phyloP scores from a whole-genome alignment of 768 basidiomycete species.

The Termitomyces heimii region DNA sequence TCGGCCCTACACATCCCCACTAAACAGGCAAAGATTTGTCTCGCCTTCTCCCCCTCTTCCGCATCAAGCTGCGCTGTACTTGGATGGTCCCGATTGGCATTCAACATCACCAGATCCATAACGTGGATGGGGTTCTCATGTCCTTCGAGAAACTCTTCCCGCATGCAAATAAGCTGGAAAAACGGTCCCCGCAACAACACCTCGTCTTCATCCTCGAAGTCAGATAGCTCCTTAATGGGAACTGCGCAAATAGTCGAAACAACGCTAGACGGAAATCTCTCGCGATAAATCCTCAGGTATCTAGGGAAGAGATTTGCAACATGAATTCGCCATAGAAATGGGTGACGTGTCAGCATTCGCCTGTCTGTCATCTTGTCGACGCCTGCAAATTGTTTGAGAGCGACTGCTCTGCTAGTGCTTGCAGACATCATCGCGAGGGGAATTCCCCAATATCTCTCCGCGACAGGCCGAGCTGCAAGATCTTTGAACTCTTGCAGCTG shows the following conservation, averaged over 20 bases:
- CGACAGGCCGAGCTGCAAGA: constrained; percentile 4
- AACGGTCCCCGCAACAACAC: constrained; percentile 12
- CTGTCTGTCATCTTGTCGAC: neutral
- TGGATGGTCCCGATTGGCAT: constrained; percentile 12
- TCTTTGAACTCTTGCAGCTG: constrained; percentile 12
- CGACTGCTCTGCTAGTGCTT: constrained; percentile 7
- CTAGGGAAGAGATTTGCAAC: constrained; percentile 4
- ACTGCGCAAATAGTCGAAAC: constrained; percentile 13
- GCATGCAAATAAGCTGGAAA: constrained; percentile 11
- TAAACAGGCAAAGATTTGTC: constrained; percentile 11
- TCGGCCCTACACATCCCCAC: constrained; percentile 11
- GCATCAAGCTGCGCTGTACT: constrained; percentile 9
- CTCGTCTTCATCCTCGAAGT: constrained; percentile 8
- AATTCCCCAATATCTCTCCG: constrained; percentile 11
- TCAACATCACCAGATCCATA: constrained; percentile 14
- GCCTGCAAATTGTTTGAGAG: constrained; percentile 9
- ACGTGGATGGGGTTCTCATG: constrained; percentile 7
- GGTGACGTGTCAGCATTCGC: neutral
- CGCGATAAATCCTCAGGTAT: constrained; percentile 7
- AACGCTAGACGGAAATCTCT: constrained; percentile 10
- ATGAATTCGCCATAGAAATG: constrained; percentile 13
- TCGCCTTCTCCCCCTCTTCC: constrained; percentile 8
- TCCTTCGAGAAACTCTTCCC: constrained; percentile 9
- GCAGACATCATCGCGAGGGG: constrained; percentile 15
- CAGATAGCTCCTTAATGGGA: constrained; percentile 9